Base-by-base conservation (phyloP, 202 grass and related monocot genomes). In the Setaria italica region DNA sequence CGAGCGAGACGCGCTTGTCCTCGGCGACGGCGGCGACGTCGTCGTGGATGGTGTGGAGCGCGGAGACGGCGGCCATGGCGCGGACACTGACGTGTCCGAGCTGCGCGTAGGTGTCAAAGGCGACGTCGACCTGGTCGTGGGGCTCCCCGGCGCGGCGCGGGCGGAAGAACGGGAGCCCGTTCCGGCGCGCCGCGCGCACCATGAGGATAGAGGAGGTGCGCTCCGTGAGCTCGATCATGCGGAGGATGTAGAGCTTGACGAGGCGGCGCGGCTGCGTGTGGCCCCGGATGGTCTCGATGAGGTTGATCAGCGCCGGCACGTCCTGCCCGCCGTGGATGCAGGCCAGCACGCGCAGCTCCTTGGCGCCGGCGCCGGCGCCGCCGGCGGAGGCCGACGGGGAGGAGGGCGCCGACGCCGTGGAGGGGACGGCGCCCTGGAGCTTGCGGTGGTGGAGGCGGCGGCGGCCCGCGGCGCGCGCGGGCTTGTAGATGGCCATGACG, bases 401-500 rank as follows among this genome's bases (percentile, higher is more conserved):
- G 11, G 92, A 88, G 0, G 89, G 81, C 10, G 84, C 85, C 3
- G 91, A 41, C 39, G 39, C 0, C 4, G 39, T 6, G 39, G 39
- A 85, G 16, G 82, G 77, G 1, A 39, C 55, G 9, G 83, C 51
- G 0, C 87, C 88, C 17, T 90, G 90, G 60, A 92, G 92, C 83
- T 87, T 93, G 78, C 92, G 94, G 47, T 87, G 94, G 78, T 93
- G 88, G n/a, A 87, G 65, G 11, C 78, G 76, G 19, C 90, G 39
- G 10, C 88, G 71, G 5, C 69, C 74, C 2, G 45, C 30, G 1
- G 60, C 29, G 6, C 95, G 90, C 25, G 95, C 92, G 1, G 92
- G 92, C 84, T 94, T 97, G 90, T 97, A 94, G 84, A 94, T 88
- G 51, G 90, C 92, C 94, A 97, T 94, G 19, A 94, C 88, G 0